Evolutionary conservation across 2,329 filamentous ascomycete genomes (phyloP).

Genomic region (Cytospora mali): DNA sequence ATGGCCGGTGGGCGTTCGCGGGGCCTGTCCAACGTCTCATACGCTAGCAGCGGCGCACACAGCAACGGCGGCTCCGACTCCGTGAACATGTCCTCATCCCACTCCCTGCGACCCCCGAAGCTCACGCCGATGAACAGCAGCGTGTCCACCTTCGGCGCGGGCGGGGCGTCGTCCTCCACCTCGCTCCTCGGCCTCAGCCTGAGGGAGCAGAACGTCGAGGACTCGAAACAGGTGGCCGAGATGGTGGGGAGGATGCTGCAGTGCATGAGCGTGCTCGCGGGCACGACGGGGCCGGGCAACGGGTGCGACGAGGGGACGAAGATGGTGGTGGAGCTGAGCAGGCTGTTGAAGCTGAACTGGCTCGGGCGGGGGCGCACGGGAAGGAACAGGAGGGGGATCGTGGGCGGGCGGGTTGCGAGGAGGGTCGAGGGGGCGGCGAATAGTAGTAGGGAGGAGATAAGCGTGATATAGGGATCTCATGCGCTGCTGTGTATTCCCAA

Average conservation of each 20-base stretch:
- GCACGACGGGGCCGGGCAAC: slow-evolving; percentile 54
- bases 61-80: slow-evolving; percentile 46
- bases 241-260: slow-evolving; percentile 95
- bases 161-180: slow-evolving; percentile 31
- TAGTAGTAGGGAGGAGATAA: slow-evolving; percentile 47
- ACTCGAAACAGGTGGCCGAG: slow-evolving; percentile 82
- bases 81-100: slow-evolving; percentile 52
- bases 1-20: slow-evolving; percentile 67
- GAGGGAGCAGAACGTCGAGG: slow-evolving; percentile 63
- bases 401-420: slow-evolving; percentile 65
- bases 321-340: slow-evolving; percentile 81
- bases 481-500: background rate
- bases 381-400: slow-evolving; percentile 84
- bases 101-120: slow-evolving; percentile 32
- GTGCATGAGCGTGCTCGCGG: slow-evolving; percentile 88
- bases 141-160: slow-evolving; percentile 31
- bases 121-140: slow-evolving; percentile 9
- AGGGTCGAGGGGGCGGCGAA: slow-evolving; percentile 31
- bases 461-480: slow-evolving; percentile 35
- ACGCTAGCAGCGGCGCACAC: slow-evolving; percentile 51
- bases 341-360: slow-evolving; percentile 95
- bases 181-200: slow-evolving; percentile 38
- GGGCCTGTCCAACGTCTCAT: slow-evolving; percentile 83
- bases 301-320: slow-evolving; percentile 70
- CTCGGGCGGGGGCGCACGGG: slow-evolving; percentile 87